phyloP scores from a whole-genome alignment of 768 basidiomycete species.

The Piloderma croceum region DNA sequence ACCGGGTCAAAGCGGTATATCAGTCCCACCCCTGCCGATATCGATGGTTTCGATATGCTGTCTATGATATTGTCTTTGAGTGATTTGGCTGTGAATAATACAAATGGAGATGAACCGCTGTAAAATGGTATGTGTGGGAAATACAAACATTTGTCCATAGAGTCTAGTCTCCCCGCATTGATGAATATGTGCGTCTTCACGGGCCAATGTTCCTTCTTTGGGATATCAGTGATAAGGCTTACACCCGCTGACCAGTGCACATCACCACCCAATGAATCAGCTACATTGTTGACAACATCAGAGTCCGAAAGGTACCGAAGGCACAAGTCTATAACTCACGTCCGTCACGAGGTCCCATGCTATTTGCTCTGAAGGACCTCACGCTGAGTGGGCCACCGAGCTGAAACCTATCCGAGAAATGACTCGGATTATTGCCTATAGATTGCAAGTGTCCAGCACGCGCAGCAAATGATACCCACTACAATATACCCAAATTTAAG shows the following conservation, averaged over 20 bases:
- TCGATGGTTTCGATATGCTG: constrained; percentile 51
- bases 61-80: constrained; percentile 35
- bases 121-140: constrained; percentile 4
- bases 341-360: constrained; percentile 73
- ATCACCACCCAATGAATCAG: constrained; percentile 82
- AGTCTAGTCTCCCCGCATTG: constrained; percentile 74
- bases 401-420: constrained; percentile 85
- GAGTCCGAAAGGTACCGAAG: not conserved
- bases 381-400: constrained; percentile 88
- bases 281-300: constrained; percentile 31
- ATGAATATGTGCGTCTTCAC: constrained; percentile 75
- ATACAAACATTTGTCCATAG: constrained; percentile 49
- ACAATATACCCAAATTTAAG: constrained; percentile 1
- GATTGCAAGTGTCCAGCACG: constrained; percentile 68
- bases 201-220: constrained; percentile 75
- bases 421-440: constrained; percentile 45
- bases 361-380: constrained; percentile 68
- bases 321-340: constrained; percentile 35
- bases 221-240: constrained; percentile 71
- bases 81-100: constrained; percentile 26
- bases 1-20: constrained; percentile 80
- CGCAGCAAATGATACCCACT: constrained; percentile 75
- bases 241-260: constrained; percentile 73
- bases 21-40: constrained; percentile 78
- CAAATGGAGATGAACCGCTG: constrained; percentile 8